Conservation (phyloP, 495 filamentous ascomycete genomes). For the Neurospora sp. region DNA sequence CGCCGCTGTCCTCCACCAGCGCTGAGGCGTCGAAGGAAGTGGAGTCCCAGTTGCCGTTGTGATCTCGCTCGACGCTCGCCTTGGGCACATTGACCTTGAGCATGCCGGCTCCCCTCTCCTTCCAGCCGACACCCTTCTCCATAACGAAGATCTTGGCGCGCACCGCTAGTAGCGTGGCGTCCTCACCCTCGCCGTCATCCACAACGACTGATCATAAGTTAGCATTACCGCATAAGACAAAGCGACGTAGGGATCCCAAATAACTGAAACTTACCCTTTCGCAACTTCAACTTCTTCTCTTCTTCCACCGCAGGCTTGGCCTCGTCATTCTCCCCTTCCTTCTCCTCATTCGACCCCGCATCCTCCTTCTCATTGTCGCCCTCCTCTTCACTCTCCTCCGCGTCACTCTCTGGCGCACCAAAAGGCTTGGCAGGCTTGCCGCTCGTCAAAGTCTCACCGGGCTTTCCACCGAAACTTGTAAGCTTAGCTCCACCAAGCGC, state of each 20-base stretch:
- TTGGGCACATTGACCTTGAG: constrained; percentile 74
- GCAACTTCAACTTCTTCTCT: constrained; percentile 53
- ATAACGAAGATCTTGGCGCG: constrained; percentile 70
- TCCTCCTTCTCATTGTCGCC: constrained; percentile 16
- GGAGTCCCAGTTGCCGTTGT: constrained; percentile 29
- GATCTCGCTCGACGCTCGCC: constrained; percentile 35
- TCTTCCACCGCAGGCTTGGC: constrained; percentile 41
- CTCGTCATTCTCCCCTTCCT: constrained; percentile 31
- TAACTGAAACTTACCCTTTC: constrained; percentile 46
- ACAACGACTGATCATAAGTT: constrained; percentile 27
- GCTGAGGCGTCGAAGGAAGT: constrained; percentile 39
- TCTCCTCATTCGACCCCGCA: constrained; percentile 31
- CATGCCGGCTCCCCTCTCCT: constrained; percentile 72
- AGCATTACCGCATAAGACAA: constrained; percentile 16
- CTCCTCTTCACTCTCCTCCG: constrained; percentile 36
- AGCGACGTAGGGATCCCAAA: not conserved
- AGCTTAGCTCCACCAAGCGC: constrained; percentile 42
- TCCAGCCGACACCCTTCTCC: constrained; percentile 59
- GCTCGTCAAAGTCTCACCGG: constrained; percentile 43
- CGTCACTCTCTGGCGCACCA: constrained; percentile 58
- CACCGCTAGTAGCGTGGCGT: constrained; percentile 56
- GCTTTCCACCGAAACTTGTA: constrained; percentile 55
- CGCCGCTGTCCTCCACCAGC: constrained; percentile 33
- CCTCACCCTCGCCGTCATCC: constrained; percentile 63
- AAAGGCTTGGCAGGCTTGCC: constrained; percentile 57